A percentile compares a stretch with the other conserved stretches of the same genome.
Evolutionary conservation across 768 basidiomycete species (phyloP).

Genomic region (Boletus speciosus): DNA sequence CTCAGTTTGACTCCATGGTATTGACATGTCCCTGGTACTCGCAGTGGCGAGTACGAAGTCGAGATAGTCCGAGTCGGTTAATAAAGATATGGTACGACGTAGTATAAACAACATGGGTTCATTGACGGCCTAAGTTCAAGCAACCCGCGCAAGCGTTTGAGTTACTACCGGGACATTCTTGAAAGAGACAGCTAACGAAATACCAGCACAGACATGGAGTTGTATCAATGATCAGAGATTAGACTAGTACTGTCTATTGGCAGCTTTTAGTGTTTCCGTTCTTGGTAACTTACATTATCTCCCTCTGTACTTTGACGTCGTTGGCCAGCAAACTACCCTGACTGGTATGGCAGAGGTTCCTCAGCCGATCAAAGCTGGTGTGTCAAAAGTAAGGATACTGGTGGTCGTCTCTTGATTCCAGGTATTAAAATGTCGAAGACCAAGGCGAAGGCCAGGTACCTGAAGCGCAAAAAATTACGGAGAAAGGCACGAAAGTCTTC

Average conservation of each 20-base stretch:
- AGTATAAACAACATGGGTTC: too few species aligned
- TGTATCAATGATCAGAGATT: too few species aligned
- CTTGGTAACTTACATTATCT: too few species aligned
- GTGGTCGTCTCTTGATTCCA: not conserved
- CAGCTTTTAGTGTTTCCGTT: too few species aligned
- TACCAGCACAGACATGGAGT: too few species aligned
- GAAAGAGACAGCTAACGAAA: too few species aligned
- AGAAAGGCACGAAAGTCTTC: constrained; percentile 48
- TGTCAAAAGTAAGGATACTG: constrained; percentile 20
- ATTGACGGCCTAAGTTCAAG: too few species aligned
- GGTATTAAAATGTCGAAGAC: constrained; percentile 34
- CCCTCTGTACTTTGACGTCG: too few species aligned
- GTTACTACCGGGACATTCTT: too few species aligned
- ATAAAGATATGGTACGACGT: not conserved
- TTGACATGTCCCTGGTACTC: not conserved
- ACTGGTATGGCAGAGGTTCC: constrained; percentile 9
- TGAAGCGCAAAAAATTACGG: constrained; percentile 67
- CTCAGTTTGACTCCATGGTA: not conserved
- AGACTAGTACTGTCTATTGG: too few species aligned
- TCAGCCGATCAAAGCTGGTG: not conserved
- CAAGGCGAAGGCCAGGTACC: constrained; percentile 67
- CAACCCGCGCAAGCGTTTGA: too few species aligned
- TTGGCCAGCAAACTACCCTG: too few species aligned
- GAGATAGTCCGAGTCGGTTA: not conserved
- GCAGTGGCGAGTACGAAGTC: not conserved